Conservation (phyloP, 371 early-diverging fungal species). For the Syncephalastrum sp. region DNA sequence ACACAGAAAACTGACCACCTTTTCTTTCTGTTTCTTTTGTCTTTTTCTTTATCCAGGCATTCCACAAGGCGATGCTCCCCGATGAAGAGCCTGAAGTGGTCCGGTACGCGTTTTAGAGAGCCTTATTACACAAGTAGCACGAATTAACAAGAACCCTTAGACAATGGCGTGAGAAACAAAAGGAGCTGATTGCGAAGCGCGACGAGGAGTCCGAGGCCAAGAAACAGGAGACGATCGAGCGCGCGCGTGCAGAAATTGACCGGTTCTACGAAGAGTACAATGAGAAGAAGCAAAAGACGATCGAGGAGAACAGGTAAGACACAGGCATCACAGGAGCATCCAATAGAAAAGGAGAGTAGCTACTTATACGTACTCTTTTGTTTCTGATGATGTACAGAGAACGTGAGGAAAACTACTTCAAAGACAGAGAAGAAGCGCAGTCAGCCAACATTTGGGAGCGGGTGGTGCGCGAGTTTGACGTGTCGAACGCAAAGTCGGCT, state of each 20-base stretch:
- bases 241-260: conserved; percentile 84
- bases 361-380: background rate
- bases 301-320: conserved; percentile 72
- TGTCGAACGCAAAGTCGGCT: conserved; percentile 45
- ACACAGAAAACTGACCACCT: background rate
- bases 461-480: conserved; percentile 66
- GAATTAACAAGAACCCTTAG: conserved; percentile 26
- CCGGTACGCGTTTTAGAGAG: conserved; percentile 28
- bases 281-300: conserved; percentile 78
- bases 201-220: conserved; percentile 69
- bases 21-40: background rate
- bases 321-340: background rate
- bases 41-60: conserved; percentile 26
- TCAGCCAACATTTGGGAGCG: conserved; percentile 78
- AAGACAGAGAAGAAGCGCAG: conserved; percentile 59
- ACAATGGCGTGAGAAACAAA: conserved; percentile 83
- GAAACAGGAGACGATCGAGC: conserved; percentile 67
- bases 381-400: conserved; percentile 30
- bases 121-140: no score
- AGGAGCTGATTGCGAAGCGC: conserved; percentile 70
- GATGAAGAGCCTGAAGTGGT: conserved; percentile 62
- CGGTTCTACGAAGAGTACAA: conserved; percentile 95
- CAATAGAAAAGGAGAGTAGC: background rate
- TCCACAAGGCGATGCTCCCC: conserved; percentile 46
- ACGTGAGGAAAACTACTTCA: conserved; percentile 49